A percentile compares a stretch with the other conserved stretches of the same genome.
Evolutionary conservation across 805 yeast species (phyloP).

Genomic region (Ascoidea rubescens): DNA sequence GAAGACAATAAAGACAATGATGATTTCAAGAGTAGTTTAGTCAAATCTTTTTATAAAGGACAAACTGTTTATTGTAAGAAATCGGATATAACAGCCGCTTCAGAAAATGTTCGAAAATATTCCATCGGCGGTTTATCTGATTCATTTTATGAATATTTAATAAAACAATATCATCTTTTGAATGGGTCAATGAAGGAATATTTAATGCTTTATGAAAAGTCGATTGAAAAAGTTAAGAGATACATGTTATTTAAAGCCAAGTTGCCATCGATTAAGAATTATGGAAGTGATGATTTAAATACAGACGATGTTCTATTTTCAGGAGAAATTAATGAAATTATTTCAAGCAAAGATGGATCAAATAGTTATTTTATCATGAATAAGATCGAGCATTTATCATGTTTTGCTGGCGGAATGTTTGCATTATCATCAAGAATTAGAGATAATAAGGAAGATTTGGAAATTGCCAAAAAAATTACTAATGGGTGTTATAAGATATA

Average conservation of each 20-base stretch:
- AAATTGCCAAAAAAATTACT: constrained; percentile 28
- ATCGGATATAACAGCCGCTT: constrained; percentile 12
- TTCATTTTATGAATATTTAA: constrained; percentile 33
- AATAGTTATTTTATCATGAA: constrained; percentile 7
- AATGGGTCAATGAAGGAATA: constrained; percentile 25
- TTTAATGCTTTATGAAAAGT: constrained; percentile 17
- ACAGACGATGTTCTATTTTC: constrained; percentile 10
- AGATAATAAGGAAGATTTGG: constrained; percentile 21
- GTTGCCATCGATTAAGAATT: constrained; percentile 18
- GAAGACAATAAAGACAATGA: constrained; percentile 19
- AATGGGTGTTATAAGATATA: constrained; percentile 35
- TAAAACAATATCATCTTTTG: constrained; percentile 32
- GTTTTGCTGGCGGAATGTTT: constrained; percentile 42
- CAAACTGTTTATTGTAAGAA: constrained; percentile 21
- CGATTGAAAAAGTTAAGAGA: constrained; percentile 24
- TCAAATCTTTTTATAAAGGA: constrained; percentile 21
- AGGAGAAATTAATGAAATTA: constrained; percentile 11
- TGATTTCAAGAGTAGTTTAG: constrained; percentile 6
- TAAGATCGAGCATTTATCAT: constrained; percentile 28
- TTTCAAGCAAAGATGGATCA: constrained; percentile 11
- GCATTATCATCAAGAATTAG: constrained; percentile 29
- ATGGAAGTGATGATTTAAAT: constrained; percentile 6
- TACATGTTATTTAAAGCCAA: constrained; percentile 31
- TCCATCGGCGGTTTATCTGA: constrained; percentile 29
- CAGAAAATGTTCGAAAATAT: constrained; percentile 12